Conservation (phyloP, 2,329 filamentous ascomycete species). For the Arthroderma sp. region DNA sequence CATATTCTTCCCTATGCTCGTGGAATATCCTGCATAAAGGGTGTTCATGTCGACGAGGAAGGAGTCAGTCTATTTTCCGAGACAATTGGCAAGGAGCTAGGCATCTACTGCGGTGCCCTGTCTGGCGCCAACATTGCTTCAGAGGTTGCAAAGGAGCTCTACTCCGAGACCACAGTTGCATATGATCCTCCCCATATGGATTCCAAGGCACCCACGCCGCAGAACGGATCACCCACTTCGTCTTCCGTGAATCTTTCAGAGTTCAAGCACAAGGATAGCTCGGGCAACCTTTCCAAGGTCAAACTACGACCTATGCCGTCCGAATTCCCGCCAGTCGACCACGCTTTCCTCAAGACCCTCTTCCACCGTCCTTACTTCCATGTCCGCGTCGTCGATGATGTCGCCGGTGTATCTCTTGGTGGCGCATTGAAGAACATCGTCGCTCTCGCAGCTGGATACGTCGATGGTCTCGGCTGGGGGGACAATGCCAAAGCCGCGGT, state of each 20-base stretch:
- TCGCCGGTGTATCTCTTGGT: conserved; percentile 90
- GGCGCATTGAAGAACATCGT: conserved; percentile 97
- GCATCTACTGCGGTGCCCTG: conserved; percentile 92
- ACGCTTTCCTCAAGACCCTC: conserved; percentile 66
- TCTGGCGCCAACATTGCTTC: conserved; percentile 93
- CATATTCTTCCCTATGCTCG: conserved; percentile 85
- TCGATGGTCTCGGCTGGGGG: conserved; percentile 91
- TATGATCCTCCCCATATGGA: conserved; percentile 89
- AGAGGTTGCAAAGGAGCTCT: conserved; percentile 91
- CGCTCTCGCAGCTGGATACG: conserved; percentile 84
- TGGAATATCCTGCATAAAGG: conserved; percentile 96
- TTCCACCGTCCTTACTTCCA: conserved; percentile 98
- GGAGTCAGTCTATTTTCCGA: conserved; percentile 87
- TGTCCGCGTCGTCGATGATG: conserved; percentile 82
- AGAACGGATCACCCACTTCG: conserved; percentile 40
- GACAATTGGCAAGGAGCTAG: conserved; percentile 77
- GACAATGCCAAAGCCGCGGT: conserved; percentile 98
- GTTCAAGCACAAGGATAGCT: conserved; percentile 56
- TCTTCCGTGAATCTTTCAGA: conserved; percentile 36
- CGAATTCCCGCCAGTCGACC: conserved; percentile 78
- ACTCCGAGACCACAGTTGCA: conserved; percentile 91
- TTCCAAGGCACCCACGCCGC: conserved; percentile 58
- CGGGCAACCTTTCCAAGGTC: conserved; percentile 54
- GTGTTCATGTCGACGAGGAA: conserved; percentile 79
- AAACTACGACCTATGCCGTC: conserved; percentile 63